These are phyloP conservation scores for Dichotomopilus funicola DNA, from an alignment of 2,329 filamentous ascomycete species.

Conservation along the genomic window DNA sequence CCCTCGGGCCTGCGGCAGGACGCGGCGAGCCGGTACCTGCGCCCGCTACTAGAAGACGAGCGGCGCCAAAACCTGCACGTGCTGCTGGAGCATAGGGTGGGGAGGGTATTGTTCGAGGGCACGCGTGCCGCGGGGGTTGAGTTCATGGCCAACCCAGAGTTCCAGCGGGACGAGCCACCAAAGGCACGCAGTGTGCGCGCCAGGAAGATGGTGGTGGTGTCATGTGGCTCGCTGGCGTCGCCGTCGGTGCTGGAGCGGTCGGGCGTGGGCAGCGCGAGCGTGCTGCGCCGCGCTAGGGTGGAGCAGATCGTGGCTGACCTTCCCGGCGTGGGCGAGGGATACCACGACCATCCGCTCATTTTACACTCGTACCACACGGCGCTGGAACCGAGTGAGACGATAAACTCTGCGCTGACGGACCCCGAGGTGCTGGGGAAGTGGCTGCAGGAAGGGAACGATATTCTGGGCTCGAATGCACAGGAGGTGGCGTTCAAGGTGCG, in stretches of 20 bases:
- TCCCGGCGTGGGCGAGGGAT: constrained; percentile 47
- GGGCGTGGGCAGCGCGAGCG: constrained; percentile 39
- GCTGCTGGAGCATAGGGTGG: constrained; percentile 45
- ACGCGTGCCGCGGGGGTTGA: constrained; percentile 44
- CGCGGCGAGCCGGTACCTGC: constrained; percentile 48
- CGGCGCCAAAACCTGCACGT: constrained; percentile 47
- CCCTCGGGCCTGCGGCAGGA: constrained; percentile 52
- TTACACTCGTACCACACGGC: constrained; percentile 45
- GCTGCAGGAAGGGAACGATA: constrained; percentile 40
- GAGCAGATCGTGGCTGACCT: constrained; percentile 38
- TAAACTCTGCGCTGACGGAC: constrained; percentile 48
- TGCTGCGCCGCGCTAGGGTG: constrained; percentile 43
- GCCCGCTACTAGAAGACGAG: constrained; percentile 42
- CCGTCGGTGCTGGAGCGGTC: constrained; percentile 45
- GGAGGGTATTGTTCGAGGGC: constrained; percentile 41
- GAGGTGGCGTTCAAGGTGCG: constrained; percentile 52
- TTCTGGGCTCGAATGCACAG: constrained; percentile 52
- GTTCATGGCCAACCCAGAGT: constrained; percentile 37
- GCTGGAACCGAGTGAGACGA: constrained; percentile 29
- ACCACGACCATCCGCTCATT: constrained; percentile 51
- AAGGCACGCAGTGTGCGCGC: constrained; percentile 33
- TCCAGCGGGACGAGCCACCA: constrained; percentile 6
- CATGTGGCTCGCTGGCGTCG: constrained; percentile 36
- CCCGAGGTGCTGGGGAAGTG: constrained; percentile 40
- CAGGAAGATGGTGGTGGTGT: constrained; percentile 39